phyloP scores from a whole-genome alignment of 352 stramenopile genomes.

The Phytopythium kandeliae region DNA sequence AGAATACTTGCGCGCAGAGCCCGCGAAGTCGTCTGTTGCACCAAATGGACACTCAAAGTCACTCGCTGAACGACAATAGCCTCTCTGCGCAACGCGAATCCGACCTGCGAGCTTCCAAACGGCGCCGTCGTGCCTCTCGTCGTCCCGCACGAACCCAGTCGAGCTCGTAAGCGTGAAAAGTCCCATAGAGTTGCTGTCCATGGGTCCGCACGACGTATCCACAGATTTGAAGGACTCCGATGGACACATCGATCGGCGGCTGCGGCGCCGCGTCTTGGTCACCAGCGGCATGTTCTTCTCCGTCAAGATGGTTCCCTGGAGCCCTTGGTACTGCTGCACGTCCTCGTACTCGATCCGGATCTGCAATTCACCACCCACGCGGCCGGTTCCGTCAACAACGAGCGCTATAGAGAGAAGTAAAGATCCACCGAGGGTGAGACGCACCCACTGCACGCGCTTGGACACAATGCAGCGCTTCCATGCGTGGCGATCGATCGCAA shows the following conservation, averaged over 20 bases:
- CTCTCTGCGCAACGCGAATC: no score
- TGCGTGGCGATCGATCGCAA: conserved; percentile 50
- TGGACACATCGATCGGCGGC: not conserved
- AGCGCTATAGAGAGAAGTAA: not conserved
- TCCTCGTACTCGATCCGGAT: conserved; percentile 1
- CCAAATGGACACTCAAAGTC: not conserved
- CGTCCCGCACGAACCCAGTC: conserved; percentile 29
- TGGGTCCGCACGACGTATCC: conserved; percentile 17
- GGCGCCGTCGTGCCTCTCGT: not conserved
- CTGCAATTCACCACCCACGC: not conserved
- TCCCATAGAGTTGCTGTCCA: conserved; percentile 18
- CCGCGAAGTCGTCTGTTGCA: conserved; percentile 1
- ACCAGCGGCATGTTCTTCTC: not conserved
- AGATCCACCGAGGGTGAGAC: not conserved
- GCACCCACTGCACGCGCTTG: conserved; percentile 35
- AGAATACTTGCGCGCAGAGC: not conserved
- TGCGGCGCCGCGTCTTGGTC: not conserved
- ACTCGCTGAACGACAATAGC: not conserved
- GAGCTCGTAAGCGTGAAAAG: conserved; percentile 20
- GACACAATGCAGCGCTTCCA: conserved; percentile 61
- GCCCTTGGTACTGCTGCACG: not conserved
- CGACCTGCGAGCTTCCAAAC: conserved; percentile 7
- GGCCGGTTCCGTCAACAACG: no score
- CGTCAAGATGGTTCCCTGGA: conserved; percentile 4
- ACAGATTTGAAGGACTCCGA: conserved; percentile 10